Evolutionary conservation across 2,329 filamentous ascomycete species (phyloP).

Genomic region (Aspergillus sp.): DNA sequence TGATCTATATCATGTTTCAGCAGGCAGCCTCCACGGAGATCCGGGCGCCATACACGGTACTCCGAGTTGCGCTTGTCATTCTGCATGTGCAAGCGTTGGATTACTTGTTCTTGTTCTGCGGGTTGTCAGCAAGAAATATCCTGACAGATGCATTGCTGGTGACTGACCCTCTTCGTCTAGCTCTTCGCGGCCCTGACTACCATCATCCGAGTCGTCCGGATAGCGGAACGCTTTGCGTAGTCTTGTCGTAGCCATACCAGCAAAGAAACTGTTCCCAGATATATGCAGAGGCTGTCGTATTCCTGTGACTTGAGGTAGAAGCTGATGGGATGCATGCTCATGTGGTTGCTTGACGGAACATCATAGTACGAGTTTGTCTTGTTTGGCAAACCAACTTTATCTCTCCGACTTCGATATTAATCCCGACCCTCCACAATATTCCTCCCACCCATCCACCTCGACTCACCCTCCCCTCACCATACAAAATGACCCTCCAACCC

Average conservation of each 20-base stretch:
- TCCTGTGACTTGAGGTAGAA: no score
- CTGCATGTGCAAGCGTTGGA: constrained; percentile 33
- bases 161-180: constrained; percentile 71
- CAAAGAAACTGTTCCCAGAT: background rate
- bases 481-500: constrained; percentile 16
- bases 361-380: constrained; percentile 12
- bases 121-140: background rate
- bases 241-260: constrained; percentile 55
- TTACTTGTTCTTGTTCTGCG: constrained; percentile 43
- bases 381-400: constrained; percentile 12
- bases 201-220: constrained; percentile 58
- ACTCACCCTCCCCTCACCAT: background rate
- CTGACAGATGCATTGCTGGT: constrained; percentile 4
- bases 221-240: constrained; percentile 77
- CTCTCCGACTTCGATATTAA: background rate
- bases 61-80: constrained; percentile 39
- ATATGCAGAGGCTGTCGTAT: no score
- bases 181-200: constrained; percentile 57
- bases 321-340: background rate
- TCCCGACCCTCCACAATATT: background rate
- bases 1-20: constrained; percentile 16
- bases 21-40: background rate
- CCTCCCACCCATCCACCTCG: background rate
- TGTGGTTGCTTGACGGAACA: background rate
- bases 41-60: constrained; percentile 35